Base-by-base conservation (phyloP, 768 basidiomycete genomes). In the Ramaria rubella region DNA sequence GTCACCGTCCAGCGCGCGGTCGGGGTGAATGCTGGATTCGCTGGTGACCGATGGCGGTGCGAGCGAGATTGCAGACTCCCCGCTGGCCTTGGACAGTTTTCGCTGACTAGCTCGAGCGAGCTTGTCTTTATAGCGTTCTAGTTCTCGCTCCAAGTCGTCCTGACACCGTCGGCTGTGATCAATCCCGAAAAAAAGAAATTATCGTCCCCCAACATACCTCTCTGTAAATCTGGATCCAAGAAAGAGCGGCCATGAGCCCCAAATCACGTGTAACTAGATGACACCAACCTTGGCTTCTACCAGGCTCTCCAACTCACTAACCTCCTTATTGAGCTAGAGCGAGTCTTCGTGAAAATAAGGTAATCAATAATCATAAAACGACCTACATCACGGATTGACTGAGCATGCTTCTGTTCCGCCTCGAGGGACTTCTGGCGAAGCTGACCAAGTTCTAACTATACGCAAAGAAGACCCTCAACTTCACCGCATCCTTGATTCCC, bases 251-350 rank as follows among this genome's bases (percentile, higher is more conserved):
- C 7, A 23, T 51, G 33, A 36, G 33, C 24, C 14, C 11, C 14
- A 51, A 31, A 31, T 19, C 33, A 30, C 46, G 5, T 48, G 27
- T 23, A 23, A 3, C 12, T 7, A 33, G 9, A 17, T 29, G 26
- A 40, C n/a, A 49, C 63, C 66, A 59, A 90, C 91, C 82, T 96
- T 97, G 53, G 90, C 81, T 68, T 99, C 95, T n/a, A 97, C 85
- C 40, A 99, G 76, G 36, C 86, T 80, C 69, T 98, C 95, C 19
- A 97, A 78, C 67, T 97, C 94, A 53, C 85, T 82, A 50, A 98
- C 87, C 72, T 97, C 93, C 64, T 92, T 89, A 70, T 90, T 87
- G 58, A 94, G 79, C 90, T 94, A 61, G 17, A 40, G 59, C 23
- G 49, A 45, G 23, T 38, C 36, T 11, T 38, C 36, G n/a, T 11